Percentiles rank a stretch among this genome's conserved stretches.
These are phyloP conservation scores for Nemania sp. DNA, from an alignment of 2,329 filamentous ascomycete species.

Conservation along the genomic window DNA sequence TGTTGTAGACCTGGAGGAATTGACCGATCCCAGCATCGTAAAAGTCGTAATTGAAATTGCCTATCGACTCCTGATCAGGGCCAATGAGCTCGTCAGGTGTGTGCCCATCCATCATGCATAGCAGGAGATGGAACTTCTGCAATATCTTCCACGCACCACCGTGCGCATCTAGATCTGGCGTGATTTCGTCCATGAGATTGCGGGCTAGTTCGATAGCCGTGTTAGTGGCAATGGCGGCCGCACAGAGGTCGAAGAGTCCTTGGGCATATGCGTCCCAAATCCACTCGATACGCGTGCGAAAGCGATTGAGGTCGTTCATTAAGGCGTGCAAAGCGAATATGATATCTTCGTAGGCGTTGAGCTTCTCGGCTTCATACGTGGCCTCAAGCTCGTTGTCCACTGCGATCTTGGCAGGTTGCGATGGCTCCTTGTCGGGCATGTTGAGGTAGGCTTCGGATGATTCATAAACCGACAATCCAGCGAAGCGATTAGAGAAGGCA, in stretches of 20 bases:
- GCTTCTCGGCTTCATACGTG: conserved; percentile 41
- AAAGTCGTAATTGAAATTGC: conserved; percentile 32
- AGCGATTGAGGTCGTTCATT: conserved; percentile 38
- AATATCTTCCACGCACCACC: conserved; percentile 32
- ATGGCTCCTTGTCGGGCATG: conserved; percentile 35
- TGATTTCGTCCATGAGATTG: conserved; percentile 39
- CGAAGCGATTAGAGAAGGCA: conserved; percentile 42
- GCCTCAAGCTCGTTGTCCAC: conserved; percentile 19
- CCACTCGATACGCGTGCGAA: conserved; percentile 36
- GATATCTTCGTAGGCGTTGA: conserved; percentile 33
- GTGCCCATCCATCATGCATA: conserved; percentile 24
- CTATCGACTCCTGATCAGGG: background rate
- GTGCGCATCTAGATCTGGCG: conserved; percentile 31
- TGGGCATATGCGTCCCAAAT: conserved; percentile 39
- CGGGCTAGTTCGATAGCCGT: conserved; percentile 43
- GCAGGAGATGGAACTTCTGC: conserved; percentile 24
- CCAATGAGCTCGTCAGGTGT: too few relatives aligned
- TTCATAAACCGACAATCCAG: conserved; percentile 43
- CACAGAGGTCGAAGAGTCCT: conserved; percentile 38
- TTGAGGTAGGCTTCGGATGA: conserved; percentile 44
- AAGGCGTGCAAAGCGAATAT: conserved; percentile 36
- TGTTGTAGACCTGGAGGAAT: conserved; percentile 27
- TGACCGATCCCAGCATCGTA: conserved; percentile 36
- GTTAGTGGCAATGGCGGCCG: conserved; percentile 44
- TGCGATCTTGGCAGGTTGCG: conserved; percentile 18